Evolutionary conservation across 2,329 filamentous ascomycete species (phyloP).

Genomic region (Scedosporium boydii): DNA sequence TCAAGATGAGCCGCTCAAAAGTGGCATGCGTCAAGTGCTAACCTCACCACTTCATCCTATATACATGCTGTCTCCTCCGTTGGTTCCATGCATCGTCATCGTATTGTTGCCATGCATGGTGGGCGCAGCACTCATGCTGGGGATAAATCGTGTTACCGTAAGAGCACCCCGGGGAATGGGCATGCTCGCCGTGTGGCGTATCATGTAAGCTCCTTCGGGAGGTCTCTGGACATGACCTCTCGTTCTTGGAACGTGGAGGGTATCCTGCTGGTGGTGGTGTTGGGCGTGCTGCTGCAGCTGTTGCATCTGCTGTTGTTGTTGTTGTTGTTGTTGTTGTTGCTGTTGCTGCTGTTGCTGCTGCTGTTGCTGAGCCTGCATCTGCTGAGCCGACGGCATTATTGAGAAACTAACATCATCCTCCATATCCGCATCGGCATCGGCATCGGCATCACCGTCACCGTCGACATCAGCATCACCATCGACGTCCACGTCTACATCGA

Average conservation of each 20-base stretch:
- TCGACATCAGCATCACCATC: constrained; percentile 23
- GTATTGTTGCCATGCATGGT: constrained; percentile 28
- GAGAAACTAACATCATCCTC: constrained; percentile 39
- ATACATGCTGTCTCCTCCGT: constrained; percentile 40
- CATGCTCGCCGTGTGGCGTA: constrained; percentile 28
- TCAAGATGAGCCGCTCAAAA: background rate
- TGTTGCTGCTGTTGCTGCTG: constrained; percentile 15
- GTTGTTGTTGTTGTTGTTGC: constrained; percentile 33
- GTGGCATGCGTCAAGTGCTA: background rate
- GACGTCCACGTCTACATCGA: constrained; percentile 20
- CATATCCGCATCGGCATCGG: constrained; percentile 40
- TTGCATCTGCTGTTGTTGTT: constrained; percentile 11
- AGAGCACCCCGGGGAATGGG: constrained; percentile 26
- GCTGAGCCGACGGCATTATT: background rate
- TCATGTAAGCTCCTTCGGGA: constrained; percentile 30
- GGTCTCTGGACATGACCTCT: constrained; percentile 24
- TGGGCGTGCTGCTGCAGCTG: background rate
- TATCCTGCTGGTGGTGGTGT: constrained; percentile 20
- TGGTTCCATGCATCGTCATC: constrained; percentile 32
- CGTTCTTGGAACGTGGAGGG: constrained; percentile 33
- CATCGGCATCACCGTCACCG: constrained; percentile 14
- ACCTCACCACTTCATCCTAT: constrained; percentile 29
- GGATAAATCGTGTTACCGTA: constrained; percentile 33
- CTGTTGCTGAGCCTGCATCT: background rate
- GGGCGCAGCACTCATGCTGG: constrained; percentile 29